Percentiles rank a stretch among this genome's conserved stretches.
Conservation (phyloP, 2,329 filamentous ascomycete genomes). For the Xylaria hypoxylon region DNA sequence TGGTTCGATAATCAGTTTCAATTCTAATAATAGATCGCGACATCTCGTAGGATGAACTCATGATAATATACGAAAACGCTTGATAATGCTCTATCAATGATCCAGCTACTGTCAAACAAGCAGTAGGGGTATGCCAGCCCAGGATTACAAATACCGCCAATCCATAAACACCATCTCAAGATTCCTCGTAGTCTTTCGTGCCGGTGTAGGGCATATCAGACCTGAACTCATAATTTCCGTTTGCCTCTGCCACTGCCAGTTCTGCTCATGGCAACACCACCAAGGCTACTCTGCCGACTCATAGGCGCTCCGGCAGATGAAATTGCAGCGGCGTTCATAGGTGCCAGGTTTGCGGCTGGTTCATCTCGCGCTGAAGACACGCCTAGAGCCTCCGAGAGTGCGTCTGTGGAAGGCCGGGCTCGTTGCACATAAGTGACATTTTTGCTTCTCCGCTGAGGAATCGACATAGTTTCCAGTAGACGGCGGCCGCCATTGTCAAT, state of each 20-base stretch:
- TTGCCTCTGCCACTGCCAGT: conserved; percentile 62
- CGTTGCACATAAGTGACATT: conserved; percentile 62
- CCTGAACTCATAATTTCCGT: conserved; percentile 42
- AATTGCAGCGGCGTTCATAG: conserved; percentile 38
- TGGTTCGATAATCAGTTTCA: conserved; percentile 7
- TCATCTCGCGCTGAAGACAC: conserved; percentile 60
- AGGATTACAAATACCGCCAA: conserved; percentile 9
- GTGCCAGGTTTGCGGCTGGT: conserved; percentile 42
- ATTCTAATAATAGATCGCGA: conserved; percentile 10
- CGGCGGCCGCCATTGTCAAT: conserved; percentile 64
- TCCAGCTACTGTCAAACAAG: conserved; percentile 6
- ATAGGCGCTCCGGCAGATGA: conserved; percentile 59
- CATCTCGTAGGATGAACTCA: conserved; percentile 3
- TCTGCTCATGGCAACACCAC: conserved; percentile 68
- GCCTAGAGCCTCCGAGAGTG: conserved; percentile 62
- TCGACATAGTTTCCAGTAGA: conserved; percentile 66
- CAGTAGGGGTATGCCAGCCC: conserved; percentile 7
- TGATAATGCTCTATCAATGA: conserved; percentile 5
- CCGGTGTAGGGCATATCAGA: not conserved
- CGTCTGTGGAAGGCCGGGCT: conserved; percentile 61
- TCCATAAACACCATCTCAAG: conserved; percentile 2
- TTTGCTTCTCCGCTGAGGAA: conserved; percentile 59
- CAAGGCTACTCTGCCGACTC: conserved; percentile 67
- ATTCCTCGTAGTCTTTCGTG: not conserved
- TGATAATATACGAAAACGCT: conserved; percentile 8